Evolutionary conservation across 2,329 filamentous ascomycete genomes (phyloP), one percentile per base, ranked within the genome.

Genomic region (Rhynchosporium graminicola): DNA sequence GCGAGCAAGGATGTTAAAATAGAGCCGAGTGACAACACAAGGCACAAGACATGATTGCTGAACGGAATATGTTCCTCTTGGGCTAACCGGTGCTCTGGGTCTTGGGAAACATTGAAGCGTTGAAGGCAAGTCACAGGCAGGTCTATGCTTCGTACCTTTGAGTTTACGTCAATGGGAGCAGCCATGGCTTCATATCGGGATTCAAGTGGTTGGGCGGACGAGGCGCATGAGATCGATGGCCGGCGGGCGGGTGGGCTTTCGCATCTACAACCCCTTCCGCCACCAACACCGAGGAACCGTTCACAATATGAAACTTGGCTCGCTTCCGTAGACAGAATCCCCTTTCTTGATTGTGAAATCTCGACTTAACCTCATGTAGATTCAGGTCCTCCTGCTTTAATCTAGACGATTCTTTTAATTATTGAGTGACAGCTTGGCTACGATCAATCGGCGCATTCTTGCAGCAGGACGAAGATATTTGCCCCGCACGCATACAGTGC

Each of bases 381-480:
- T 52, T n/a, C 48, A 52, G 48, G 48, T 52, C 48, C 48, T 52
- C 48, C 48, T 33, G 48, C 48, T 4, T 52, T 38, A 13, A 29
- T 54, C 33, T 42, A 15, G 36, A 3, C 2, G 10, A 26, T 28
- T n/a, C 36, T 15, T 54, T 40, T 54, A 3, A 54, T 40, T 54
- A 20, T 33, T 29, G 36, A 54, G n/a, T 12, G 20, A 26, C 20
- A 40, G 51, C 51, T 54, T 54, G 36, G 51, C 51, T 26, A 33
- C 51, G 20, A 10, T 38, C 6, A 20, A 1, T 29, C 9, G 36
- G 31, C 20, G n/a, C 36, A 29, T 42, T 20, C 51, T 54, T 40
- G 36, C 33, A 33, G 33, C 51, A 42, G 26, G 33, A 54, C 40
- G 50, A 52, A 28, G 50, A 52, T 42, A 20, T 13, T 54, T 15